Base-by-base conservation (phyloP, 805 yeast genomes). In the Cyberlindnera lachancei region DNA sequence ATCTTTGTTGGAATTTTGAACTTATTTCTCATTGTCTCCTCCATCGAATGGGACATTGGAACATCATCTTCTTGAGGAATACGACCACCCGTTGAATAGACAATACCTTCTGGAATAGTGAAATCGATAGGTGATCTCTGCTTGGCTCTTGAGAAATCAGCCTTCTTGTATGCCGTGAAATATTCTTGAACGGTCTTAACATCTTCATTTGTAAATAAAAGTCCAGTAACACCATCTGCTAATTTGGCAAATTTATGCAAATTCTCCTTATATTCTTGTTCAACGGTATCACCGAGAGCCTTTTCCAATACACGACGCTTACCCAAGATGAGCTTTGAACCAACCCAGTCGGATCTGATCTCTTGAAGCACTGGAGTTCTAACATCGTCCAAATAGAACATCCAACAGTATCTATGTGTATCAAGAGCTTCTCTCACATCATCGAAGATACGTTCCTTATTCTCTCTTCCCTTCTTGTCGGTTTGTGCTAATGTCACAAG, bases 31-130 rank as follows among this genome's bases (percentile, higher is more conserved):
- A 92, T 60, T 25, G 95, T 85, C 50, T 87, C 85, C 61, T 92
- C 98, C 63, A 94, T 70, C 6, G 97, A 86, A 56, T 92, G 98
- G 10, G 94, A 80, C 83, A 92, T 79, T 47, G 96, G 95, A 15
- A 92, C 87, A 58, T 92, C 99, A 44, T 92, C 97, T 53, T 87
- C 96, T 16, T 56, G 61, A 19, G 95, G 70, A 31, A 88, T 64
- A 61, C 85, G 94, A 15, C 98, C 98, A 50, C 96, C 99, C 56
- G 96, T 79, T 15, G 97, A 84, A 58, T 86, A 88, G 7, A 92
- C 79, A 33, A 86, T 70, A 29, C 99, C 99, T 38, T 69, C 86
- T 18, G 98, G 97, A 35, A 92, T 70, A 5, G 75, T 70, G 61
- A 92, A 88, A 31, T 82, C 75, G 38, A 90, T 64, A 35, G 97